Evolutionary conservation across 2,329 filamentous ascomycete genomes (phyloP).

Genomic region (Pseudogymnoascus pannorum): DNA sequence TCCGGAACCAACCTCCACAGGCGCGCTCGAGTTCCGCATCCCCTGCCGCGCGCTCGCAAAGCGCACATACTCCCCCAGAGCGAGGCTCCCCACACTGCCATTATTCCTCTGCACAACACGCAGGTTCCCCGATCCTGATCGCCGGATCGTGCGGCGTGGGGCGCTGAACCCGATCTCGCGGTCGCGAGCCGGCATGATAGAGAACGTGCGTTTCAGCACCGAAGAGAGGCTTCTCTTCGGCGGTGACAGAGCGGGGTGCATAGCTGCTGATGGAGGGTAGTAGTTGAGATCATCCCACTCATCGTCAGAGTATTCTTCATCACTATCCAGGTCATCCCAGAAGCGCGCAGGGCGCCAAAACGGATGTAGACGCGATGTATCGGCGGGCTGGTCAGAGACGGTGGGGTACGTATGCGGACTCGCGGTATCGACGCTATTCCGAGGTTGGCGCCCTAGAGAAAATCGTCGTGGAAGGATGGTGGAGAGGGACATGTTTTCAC

Average conservation of each 20-base stretch:
- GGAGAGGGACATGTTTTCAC: conserved; percentile 40
- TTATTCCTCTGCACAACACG: conserved; percentile 50
- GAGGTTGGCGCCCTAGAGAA: conserved; percentile 41
- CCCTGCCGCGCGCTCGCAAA: conserved; percentile 7
- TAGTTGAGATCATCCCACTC: conserved; percentile 12
- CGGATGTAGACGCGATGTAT: conserved; percentile 51
- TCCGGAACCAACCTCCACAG: neutral
- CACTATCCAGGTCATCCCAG: conserved; percentile 33
- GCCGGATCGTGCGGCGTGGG: conserved; percentile 48
- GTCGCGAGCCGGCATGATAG: conserved; percentile 48
- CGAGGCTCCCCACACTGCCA: conserved; percentile 21
- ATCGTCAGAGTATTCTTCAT: conserved; percentile 24
- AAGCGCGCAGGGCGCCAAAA: conserved; percentile 52
- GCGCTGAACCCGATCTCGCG: conserved; percentile 17
- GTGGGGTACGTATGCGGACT: conserved; percentile 33
- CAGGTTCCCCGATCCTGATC: conserved; percentile 53
- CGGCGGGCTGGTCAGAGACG: conserved; percentile 40
- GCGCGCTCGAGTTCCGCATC: conserved; percentile 5
- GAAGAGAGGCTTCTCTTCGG: conserved; percentile 42
- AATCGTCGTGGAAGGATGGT: conserved; percentile 44
- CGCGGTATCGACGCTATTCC: conserved; percentile 12
- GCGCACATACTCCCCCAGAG: conserved; percentile 14
- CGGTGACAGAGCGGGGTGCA: conserved; percentile 30
- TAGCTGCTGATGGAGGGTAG: neutral
- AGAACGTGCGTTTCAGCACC: conserved; percentile 45